Evolutionary conservation across 192 early-diverging fungal species (phyloP).

Genomic region (Endogone sp.): DNA sequence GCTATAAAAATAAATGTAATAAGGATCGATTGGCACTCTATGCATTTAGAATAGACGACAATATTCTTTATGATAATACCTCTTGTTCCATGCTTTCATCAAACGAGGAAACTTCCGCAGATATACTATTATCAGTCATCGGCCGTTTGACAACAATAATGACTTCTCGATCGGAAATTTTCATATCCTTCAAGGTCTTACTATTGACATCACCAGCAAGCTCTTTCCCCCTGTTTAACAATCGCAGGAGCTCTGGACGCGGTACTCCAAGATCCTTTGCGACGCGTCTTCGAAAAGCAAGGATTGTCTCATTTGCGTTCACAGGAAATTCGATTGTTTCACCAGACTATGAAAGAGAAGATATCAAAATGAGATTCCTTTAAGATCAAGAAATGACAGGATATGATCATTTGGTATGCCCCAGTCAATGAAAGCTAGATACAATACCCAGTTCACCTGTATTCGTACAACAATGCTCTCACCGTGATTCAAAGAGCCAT

Average conservation of each 20-base stretch:
- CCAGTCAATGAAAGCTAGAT: too few species aligned
- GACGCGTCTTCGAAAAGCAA: conserved; percentile 24
- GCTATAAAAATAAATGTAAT: conserved; percentile 12
- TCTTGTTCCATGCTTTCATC: neutral
- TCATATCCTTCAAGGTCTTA: conserved; percentile 34
- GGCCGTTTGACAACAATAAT: conserved; percentile 31
- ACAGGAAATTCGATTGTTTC: conserved; percentile 29
- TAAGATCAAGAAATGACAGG: too few species aligned
- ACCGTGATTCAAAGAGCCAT: neutral
- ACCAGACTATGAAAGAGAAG: neutral
- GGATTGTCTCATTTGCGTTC: conserved; percentile 29
- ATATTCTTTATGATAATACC: too few species aligned
- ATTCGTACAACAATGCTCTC: neutral
- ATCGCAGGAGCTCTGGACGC: conserved; percentile 22
- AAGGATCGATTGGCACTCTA: too few species aligned
- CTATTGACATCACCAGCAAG: conserved; percentile 18
- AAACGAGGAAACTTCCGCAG: neutral
- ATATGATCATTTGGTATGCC: too few species aligned
- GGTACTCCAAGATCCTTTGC: conserved; percentile 18
- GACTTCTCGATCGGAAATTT: conserved; percentile 24
- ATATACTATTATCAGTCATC: neutral
- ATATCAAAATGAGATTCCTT: too few species aligned
- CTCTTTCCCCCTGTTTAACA: conserved; percentile 36
- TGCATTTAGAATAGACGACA: too few species aligned
- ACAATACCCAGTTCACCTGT: conserved; percentile 29